Percentiles rank a stretch among this genome's conserved stretches.
Conservation (phyloP, 1,284 basidiomycete species). For the Ceratorhiza oryzae-sativae region DNA sequence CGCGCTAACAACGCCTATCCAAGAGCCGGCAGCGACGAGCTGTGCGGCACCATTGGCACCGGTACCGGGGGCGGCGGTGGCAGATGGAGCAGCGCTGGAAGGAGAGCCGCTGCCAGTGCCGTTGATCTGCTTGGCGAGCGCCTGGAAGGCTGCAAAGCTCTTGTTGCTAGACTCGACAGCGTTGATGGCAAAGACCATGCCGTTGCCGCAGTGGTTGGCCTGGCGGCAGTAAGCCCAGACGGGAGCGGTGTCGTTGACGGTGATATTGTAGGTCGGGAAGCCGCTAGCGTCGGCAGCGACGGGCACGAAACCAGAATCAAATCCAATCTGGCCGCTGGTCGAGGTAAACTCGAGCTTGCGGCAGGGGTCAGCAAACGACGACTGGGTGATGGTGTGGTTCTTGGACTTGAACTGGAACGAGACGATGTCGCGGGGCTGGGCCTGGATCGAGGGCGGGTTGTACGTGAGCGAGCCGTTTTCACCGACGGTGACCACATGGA, state of each 20-base stretch:
- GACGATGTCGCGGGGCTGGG: constrained; percentile 64
- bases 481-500: constrained; percentile 62
- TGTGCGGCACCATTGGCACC: constrained; percentile 21
- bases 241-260: constrained; percentile 57
- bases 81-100: constrained; percentile 5
- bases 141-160: constrained; percentile 43
- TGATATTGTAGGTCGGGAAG: constrained; percentile 59
- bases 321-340: constrained; percentile 60
- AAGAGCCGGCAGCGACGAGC: constrained; percentile 18
- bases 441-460: constrained; percentile 63
- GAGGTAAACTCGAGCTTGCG: constrained; percentile 57
- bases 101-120: constrained; percentile 21
- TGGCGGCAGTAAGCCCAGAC: constrained; percentile 63
- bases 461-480: constrained; percentile 56
- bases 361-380: constrained; percentile 65
- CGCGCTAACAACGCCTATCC: constrained; percentile 15
- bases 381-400: constrained; percentile 65
- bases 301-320: constrained; percentile 68
- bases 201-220: constrained; percentile 47
- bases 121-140: constrained; percentile 40
- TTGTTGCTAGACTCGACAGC: constrained; percentile 40
- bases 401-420: constrained; percentile 66
- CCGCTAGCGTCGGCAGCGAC: constrained; percentile 56
- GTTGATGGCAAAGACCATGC: constrained; percentile 45
- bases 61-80: neutral